Evolutionary conservation across 2,329 filamentous ascomycete species (phyloP), one percentile per base, ranked within the genome.

Genomic region (Cordyceps pruinosa): DNA sequence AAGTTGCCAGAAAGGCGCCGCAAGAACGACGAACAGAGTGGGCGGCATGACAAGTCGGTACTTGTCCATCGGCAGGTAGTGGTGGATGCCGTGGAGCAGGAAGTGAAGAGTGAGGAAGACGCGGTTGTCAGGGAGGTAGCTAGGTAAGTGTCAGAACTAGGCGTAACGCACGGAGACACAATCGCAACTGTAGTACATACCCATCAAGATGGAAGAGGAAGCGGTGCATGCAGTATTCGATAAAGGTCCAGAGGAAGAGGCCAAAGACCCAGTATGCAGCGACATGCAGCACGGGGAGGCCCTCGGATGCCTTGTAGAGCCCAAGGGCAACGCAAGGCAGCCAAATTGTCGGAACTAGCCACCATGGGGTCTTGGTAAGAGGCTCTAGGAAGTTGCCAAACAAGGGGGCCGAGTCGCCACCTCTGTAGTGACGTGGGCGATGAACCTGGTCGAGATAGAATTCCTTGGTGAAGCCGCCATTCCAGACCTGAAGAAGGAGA

Each of bases 321-420:
- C 89, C 90, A 68, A 91, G 96, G 10, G 76, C 65, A 42, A 96
- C 82, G 19, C 78, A 81, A n/a, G 94, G 94, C 42, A 94, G 70
- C 94, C 94, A 99, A 2, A 96, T 60, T 0, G 78, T 78, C 3
- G 94, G 94, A 12, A 99, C 80, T 45, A 96, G 71, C 84, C 87
- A 99, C 94, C 94, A 99, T 1, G 94, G 84, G 2, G 94, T 99
- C 79, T 92, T 88, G 71, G 87, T 92, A 59, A 99, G 76, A n/a
- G 94, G 94, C 75, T 99, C 94, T n/a, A 99, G 78, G 71, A 99
- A 96, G 75, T 99, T 97, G 59, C 94, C 94, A 73, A 99, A 99
- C 25, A 99, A 75, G 21, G 94, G 94, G 37, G 94, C 94, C 7
- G 91, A 97, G 61, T 85, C 85, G 58, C 94, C 94, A 62, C 93